A percentile compares a stretch with the other conserved stretches of the same genome.
phyloP scores from a whole-genome alignment of 1,139 yeast species.

The Arxiozyma bovina region DNA sequence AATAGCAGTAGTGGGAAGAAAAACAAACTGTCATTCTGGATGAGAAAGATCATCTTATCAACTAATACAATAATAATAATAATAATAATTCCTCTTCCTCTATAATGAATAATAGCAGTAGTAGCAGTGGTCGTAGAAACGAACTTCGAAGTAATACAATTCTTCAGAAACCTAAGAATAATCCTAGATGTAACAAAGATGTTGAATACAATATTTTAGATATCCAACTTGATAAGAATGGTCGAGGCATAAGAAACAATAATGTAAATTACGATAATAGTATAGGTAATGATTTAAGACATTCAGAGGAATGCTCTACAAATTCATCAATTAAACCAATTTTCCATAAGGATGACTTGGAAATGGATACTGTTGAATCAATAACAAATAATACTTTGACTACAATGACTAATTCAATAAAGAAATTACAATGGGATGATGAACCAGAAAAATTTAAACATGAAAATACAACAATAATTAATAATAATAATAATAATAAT shows the following conservation, averaged over 20 bases:
- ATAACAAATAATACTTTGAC: not conserved
- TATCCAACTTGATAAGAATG: not conserved
- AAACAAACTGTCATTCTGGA: constrained; percentile 28
- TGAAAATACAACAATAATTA: not conserved
- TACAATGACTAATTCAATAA: not conserved
- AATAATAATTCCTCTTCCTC: not conserved
- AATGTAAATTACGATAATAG: not conserved
- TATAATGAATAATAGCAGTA: not conserved
- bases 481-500: not conserved
- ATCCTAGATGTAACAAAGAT: not conserved
- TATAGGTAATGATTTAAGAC: not conserved
- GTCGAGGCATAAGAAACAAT: not conserved
- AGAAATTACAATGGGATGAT: constrained; percentile 15
- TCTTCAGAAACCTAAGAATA: not conserved
- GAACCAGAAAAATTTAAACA: constrained; percentile 11
- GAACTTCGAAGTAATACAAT: not conserved
- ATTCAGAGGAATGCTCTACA: constrained; percentile 6
- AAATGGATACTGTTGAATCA: not conserved
- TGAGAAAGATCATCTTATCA: constrained; percentile 27
- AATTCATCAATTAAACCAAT: constrained; percentile 15
- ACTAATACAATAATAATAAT: too few relatives aligned
- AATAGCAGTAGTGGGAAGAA: constrained; percentile 10
- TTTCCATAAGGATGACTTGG: constrained; percentile 5
- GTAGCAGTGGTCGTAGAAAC: not conserved
- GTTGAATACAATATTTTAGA: not conserved